A percentile compares a stretch with the other conserved stretches of the same genome.
These are phyloP conservation scores for Hymenoscyphus scutula DNA, from an alignment of 2,329 filamentous ascomycete genomes.

Conservation along the genomic window DNA sequence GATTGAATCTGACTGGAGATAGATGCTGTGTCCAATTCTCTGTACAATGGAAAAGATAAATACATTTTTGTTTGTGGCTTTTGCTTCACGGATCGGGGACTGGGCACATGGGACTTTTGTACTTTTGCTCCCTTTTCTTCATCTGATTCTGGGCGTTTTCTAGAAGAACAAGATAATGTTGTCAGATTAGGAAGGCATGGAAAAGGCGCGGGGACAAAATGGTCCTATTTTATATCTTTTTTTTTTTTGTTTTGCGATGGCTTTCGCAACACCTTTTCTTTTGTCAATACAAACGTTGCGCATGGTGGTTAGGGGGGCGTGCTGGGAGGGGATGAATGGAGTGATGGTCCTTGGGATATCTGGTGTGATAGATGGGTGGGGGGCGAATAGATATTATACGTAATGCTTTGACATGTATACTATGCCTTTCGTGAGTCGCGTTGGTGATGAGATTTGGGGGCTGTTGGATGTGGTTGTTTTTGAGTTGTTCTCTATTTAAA, in stretches of 20 bases:
- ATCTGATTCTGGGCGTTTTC: background rate
- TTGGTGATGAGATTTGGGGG: background rate
- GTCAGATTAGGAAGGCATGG: background rate
- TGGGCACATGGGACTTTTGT: background rate
- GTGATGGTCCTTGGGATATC: background rate
- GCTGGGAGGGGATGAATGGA: background rate
- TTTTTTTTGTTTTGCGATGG: background rate
- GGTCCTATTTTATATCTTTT: background rate
- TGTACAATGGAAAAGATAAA: slow-evolving; percentile 8
- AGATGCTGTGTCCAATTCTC: slow-evolving; percentile 4
- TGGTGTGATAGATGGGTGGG: background rate
- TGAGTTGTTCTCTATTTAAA: background rate
- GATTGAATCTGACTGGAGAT: slow-evolving; percentile 1
- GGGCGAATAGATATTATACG: background rate
- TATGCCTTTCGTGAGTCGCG: background rate
- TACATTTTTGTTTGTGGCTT: background rate
- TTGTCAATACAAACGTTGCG: background rate
- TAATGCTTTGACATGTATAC: background rate
- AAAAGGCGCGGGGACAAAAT: background rate
- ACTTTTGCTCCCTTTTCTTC: background rate
- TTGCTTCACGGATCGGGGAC: background rate
- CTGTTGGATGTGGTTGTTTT: background rate
- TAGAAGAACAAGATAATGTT: background rate
- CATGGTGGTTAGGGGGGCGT: background rate
- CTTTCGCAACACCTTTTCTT: background rate